Percentiles rank a stretch among this genome's conserved stretches.
Conservation (phyloP, 1,284 basidiomycete genomes). For the Heterobasidion parviporum region DNA sequence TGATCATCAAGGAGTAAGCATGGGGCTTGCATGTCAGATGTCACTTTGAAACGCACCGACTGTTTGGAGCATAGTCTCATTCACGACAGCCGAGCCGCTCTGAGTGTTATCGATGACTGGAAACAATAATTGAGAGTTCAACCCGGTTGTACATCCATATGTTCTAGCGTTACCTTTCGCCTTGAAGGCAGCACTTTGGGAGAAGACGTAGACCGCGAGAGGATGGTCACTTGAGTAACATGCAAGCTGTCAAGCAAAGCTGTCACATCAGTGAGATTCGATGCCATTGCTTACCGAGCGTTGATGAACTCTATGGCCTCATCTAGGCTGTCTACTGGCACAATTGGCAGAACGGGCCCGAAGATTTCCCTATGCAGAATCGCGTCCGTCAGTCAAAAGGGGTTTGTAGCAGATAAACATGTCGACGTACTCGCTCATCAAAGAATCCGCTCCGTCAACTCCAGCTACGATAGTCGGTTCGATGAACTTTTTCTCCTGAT, state of each 20-base stretch:
- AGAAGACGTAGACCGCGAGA: slow-evolving; percentile 72
- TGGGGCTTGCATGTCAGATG: too few relatives aligned
- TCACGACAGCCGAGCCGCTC: slow-evolving; percentile 62
- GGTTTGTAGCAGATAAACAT: neutral
- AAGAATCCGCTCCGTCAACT: slow-evolving; percentile 53
- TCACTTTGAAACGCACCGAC: slow-evolving; percentile 30
- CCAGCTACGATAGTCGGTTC: slow-evolving; percentile 64
- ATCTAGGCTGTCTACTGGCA: slow-evolving; percentile 67
- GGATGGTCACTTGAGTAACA: slow-evolving; percentile 53
- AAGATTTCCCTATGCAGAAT: slow-evolving; percentile 24
- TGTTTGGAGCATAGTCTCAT: slow-evolving; percentile 52
- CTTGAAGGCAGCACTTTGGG: slow-evolving; percentile 51
- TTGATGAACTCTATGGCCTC: slow-evolving; percentile 70
- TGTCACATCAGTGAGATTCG: neutral
- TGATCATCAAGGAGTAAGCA: neutral
- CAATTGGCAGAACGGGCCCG: slow-evolving; percentile 52
- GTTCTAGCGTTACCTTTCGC: slow-evolving; percentile 36
- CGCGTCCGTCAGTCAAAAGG: neutral
- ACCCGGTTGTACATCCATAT: too few relatives aligned
- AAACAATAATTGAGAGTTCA: too few relatives aligned
- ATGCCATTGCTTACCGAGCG: slow-evolving; percentile 29
- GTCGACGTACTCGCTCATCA: slow-evolving; percentile 60
- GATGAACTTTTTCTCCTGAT: slow-evolving; percentile 51
- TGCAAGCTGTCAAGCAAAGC: neutral
- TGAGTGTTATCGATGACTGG: slow-evolving; percentile 59